Base-by-base conservation (phyloP, 2,329 filamentous ascomycete genomes). In the Cyclaneusma minus region DNA sequence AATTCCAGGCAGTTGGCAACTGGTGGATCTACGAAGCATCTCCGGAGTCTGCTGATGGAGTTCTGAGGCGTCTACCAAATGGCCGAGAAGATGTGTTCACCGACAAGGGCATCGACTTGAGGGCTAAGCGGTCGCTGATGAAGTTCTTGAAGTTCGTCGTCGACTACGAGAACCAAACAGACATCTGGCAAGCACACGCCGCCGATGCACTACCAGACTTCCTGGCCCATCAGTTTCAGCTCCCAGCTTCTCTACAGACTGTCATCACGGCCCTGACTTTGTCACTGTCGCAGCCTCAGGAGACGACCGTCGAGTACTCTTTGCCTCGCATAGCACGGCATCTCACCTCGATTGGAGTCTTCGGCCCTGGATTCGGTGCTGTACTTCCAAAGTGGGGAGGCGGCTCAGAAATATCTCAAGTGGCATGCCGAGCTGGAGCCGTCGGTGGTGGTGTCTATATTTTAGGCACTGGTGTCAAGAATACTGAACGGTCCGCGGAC, bases 341-440 rank as follows among this genome's bases (percentile, higher is more conserved):
- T 50, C 56, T 95, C 26, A 67, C 68, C 9, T 94, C 87, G 1
- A 85, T 91, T 51, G 85, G 87, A 6, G 57, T 81, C 4, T 87
- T 94, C 40, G 87, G 87, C 0, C 68, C 79, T 24, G 84, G 87
- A 7, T 95, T 95, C 47, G 81, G 81, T 27, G 81, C 83, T 24
- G 71, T 98, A 8, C 69, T 92, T 38, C 77, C 85, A 13, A 94
- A 93, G 60, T 98, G 84, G 76, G 87, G 87, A 24, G 84, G 87
- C 15, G 62, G 79, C 24, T 78, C 83, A 16, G 87, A 98, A 52
- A 71, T 95, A 32, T 72, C 80, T 16, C 87, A 98, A 56, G 84
- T 93, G 13, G 81, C 75, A 4, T 95, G 89, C 48, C 78, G 87
- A 39, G 83, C 87, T 20, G 74, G 76, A 34, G 87, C 87, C 12